Evolutionary conservation across 495 filamentous ascomycete genomes (phyloP).

Genomic region (Amniculicola lignicola): DNA sequence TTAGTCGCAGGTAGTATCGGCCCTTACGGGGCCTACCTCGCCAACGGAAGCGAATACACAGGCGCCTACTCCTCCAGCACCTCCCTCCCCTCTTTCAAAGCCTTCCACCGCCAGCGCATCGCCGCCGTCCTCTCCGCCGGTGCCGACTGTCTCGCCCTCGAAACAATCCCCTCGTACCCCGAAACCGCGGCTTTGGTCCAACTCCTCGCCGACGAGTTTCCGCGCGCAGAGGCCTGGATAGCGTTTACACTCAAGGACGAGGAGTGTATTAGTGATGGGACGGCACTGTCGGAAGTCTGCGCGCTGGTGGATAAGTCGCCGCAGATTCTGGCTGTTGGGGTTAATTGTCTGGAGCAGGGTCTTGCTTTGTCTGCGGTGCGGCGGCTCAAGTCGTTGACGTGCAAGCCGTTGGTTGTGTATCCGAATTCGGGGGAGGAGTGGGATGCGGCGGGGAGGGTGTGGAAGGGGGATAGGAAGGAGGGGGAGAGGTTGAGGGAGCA

Average conservation of each 20-base stretch:
- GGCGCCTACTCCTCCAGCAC: slow-evolving; percentile 33
- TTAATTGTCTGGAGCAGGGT: slow-evolving; percentile 35
- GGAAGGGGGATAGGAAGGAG: slow-evolving; percentile 17
- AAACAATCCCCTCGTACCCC: slow-evolving; percentile 36
- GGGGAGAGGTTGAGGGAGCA: slow-evolving; percentile 2
- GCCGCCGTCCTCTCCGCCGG: slow-evolving; percentile 35
- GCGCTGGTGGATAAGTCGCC: background rate
- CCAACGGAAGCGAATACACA: slow-evolving; percentile 39
- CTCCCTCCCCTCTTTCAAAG: slow-evolving; percentile 14
- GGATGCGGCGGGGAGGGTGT: slow-evolving; percentile 31
- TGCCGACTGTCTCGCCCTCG: slow-evolving; percentile 37
- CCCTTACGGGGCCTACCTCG: slow-evolving; percentile 40
- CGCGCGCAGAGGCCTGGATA: slow-evolving; percentile 30
- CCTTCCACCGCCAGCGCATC: slow-evolving; percentile 38
- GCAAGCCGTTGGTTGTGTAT: slow-evolving; percentile 36
- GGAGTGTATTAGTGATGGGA: slow-evolving; percentile 35
- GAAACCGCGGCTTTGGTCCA: slow-evolving; percentile 32
- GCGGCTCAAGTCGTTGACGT: slow-evolving; percentile 10
- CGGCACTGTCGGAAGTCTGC: slow-evolving; percentile 9
- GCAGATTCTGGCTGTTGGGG: slow-evolving; percentile 36
- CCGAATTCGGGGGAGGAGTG: slow-evolving; percentile 41
- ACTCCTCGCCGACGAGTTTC: slow-evolving; percentile 33
- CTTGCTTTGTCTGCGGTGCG: slow-evolving; percentile 24
- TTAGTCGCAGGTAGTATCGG: slow-evolving; percentile 39
- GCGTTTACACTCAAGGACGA: slow-evolving; percentile 33